Conservation (phyloP, 805 yeast genomes). For the Saccharomyces cerevisiae region DNA sequence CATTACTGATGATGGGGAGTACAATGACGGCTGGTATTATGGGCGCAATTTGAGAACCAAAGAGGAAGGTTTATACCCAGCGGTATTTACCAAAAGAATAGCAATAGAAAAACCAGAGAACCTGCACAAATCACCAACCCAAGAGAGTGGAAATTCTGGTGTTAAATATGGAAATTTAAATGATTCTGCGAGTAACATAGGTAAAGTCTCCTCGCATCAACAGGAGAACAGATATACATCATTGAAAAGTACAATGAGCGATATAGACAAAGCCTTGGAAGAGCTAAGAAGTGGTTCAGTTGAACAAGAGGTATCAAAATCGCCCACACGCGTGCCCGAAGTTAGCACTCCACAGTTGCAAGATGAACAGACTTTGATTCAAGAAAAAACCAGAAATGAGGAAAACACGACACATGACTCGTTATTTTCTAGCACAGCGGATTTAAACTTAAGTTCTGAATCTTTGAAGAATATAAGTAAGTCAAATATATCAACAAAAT, state of each 20-base stretch:
- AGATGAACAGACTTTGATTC: slow-evolving; percentile 1
- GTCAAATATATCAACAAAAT: not conserved
- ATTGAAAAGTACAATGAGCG: slow-evolving; percentile 46
- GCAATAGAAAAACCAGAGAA: slow-evolving; percentile 44
- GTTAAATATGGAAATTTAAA: not conserved
- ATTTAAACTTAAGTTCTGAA: slow-evolving; percentile 2
- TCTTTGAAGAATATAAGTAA: not conserved
- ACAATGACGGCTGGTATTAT: slow-evolving; percentile 95
- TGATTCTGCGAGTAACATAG: not conserved
- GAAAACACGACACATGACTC: slow-evolving; percentile 7
- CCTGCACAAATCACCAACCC: slow-evolving; percentile 35
- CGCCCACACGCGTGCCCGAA: not conserved
- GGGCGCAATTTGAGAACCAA: slow-evolving; percentile 67
- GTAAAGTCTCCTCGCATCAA: not conserved
- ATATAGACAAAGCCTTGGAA: slow-evolving; percentile 62
- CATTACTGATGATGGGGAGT: slow-evolving; percentile 84
- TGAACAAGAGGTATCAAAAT: not conserved
- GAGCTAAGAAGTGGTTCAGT: slow-evolving; percentile 40
- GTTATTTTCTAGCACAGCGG: slow-evolving; percentile 7
- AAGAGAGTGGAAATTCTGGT: not conserved
- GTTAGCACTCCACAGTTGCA: slow-evolving; percentile 4
- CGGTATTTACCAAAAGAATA: slow-evolving; percentile 67
- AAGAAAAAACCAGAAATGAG: not conserved
- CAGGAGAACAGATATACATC: not conserved
- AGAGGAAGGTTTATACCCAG: slow-evolving; percentile 82